These are phyloP conservation scores for Clavariopsis aquatica DNA, from an alignment of 495 filamentous ascomycete species.

Conservation along the genomic window DNA sequence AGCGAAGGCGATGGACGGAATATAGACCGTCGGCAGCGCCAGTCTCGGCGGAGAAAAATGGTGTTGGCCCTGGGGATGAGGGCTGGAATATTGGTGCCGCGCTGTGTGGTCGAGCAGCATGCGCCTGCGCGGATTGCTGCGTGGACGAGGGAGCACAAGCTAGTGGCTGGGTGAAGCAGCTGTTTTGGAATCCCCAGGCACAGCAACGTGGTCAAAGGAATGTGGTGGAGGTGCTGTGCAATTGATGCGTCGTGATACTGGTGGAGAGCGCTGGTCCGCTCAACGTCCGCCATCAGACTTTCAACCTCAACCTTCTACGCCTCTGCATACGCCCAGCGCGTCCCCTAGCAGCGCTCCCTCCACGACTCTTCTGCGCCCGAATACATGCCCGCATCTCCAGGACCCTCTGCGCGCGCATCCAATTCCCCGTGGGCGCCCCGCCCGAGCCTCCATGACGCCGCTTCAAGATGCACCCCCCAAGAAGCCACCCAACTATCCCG, in stretches of 20 bases:
- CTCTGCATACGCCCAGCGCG: neutral
- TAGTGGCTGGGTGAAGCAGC: neutral
- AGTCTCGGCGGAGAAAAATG: neutral
- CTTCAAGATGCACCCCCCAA: slow-evolving; percentile 62
- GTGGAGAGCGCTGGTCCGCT: neutral
- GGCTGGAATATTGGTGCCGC: neutral
- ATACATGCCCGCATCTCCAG: slow-evolving; percentile 31
- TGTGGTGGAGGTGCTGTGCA: neutral
- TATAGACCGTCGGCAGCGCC: neutral
- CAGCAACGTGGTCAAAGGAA: slow-evolving; percentile 3
- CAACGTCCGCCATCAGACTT: neutral
- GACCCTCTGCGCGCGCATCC: slow-evolving; percentile 25
- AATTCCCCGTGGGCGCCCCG: slow-evolving; percentile 25
- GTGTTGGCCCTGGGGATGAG: neutral
- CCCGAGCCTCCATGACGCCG: slow-evolving; percentile 57
- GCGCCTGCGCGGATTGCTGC: neutral
- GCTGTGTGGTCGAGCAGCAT: neutral
- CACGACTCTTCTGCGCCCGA: slow-evolving; percentile 6
- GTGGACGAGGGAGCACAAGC: neutral
- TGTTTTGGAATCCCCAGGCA: neutral
- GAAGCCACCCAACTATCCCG: slow-evolving; percentile 61
- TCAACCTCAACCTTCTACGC: neutral
- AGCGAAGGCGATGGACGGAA: neutral
- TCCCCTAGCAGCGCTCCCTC: neutral
- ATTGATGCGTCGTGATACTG: neutral